Base-by-base conservation (phyloP, 441 rosid genomes). In the Arabidopsis lyrata region DNA sequence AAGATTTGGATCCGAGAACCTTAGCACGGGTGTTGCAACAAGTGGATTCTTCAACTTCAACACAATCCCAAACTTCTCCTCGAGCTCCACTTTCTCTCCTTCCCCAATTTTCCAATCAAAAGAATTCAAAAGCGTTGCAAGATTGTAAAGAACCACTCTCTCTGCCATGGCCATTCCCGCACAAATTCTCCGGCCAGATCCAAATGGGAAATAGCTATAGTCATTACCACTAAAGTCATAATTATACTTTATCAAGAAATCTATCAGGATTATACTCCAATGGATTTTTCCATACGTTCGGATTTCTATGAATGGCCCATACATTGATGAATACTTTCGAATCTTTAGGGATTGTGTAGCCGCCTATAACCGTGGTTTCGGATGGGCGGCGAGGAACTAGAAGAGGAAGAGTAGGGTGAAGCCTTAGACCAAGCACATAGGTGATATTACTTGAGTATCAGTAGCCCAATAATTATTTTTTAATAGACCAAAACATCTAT, bases 51-150 rank as follows among this genome's bases (percentile, higher is more conserved):
- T 67, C 38, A 38, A 24, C 60, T 66, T 91, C 81, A 87, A n/a
- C 10, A 83, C 81, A 57, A 88, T 83, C 48, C 89, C 90, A 78
- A 82, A 89, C 81, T 89, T 82, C 72, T 87, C 89, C 0, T 83
- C 16, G 12, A 83, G 70, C 39, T 78, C 65, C 61, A 77, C 11
- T 70, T 54, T 74, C 56, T 74, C 58, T 13, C 70, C 80, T 18
- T 59, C 57, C 0, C 74, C 52, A 57, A 84, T 35, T 48, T 64
- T 72, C 86, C 84, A 84, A 50, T 83, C 70, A 50, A 86, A 86
- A 20, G 80, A 84, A 72, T 81, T 84, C 71, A 83, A 61, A 11
- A 86, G 61, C 3, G 85, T 79, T 13, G 86, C 87, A 1, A 78
- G 20, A 29, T 67, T 75, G 18, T 82, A 80, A 42, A 81, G 48